phyloP scores from a whole-genome alignment of 1,284 basidiomycete genomes.

The Marasmius fiardii region DNA sequence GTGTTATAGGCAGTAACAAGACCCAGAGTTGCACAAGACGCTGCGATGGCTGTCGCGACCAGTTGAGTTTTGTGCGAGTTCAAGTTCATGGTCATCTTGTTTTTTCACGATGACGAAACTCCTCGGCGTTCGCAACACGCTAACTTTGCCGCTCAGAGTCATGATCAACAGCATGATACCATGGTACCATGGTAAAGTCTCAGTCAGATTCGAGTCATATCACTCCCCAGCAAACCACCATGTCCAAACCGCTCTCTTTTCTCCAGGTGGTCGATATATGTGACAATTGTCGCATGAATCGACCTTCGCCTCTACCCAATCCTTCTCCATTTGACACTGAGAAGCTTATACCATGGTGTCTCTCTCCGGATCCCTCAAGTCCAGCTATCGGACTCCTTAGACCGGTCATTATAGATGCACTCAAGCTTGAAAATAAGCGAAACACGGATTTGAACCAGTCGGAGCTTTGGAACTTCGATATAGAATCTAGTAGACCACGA shows the following conservation, averaged over 20 bases:
- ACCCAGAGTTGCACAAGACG: constrained; percentile 58
- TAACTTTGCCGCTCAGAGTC: too few relatives aligned
- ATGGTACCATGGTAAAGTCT: neutral
- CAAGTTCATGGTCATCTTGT: constrained; percentile 12
- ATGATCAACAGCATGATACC: too few relatives aligned
- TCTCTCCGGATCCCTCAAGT: constrained; percentile 43
- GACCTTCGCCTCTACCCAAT: constrained; percentile 1
- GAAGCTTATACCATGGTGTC: constrained; percentile 46
- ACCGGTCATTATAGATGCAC: constrained; percentile 49
- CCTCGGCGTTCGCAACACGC: too few relatives aligned
- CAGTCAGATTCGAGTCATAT: too few relatives aligned
- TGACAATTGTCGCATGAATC: constrained; percentile 11
- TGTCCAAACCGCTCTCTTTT: constrained; percentile 2
- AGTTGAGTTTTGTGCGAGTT: constrained; percentile 53
- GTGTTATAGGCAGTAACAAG: constrained; percentile 54
- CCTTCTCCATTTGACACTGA: constrained; percentile 28
- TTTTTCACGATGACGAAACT: neutral
- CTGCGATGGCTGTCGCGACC: constrained; percentile 55
- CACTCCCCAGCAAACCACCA: neutral
- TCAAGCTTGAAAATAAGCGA: constrained; percentile 45
- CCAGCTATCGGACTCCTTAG: constrained; percentile 64
- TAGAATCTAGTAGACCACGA: constrained; percentile 21
- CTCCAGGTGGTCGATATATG: constrained; percentile 11
- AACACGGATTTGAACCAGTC: constrained; percentile 24
- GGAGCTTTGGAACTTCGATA: constrained; percentile 39